Evolutionary conservation across 371 early-diverging fungal genomes (phyloP).

Genomic region (Chytridium lagenaria): DNA sequence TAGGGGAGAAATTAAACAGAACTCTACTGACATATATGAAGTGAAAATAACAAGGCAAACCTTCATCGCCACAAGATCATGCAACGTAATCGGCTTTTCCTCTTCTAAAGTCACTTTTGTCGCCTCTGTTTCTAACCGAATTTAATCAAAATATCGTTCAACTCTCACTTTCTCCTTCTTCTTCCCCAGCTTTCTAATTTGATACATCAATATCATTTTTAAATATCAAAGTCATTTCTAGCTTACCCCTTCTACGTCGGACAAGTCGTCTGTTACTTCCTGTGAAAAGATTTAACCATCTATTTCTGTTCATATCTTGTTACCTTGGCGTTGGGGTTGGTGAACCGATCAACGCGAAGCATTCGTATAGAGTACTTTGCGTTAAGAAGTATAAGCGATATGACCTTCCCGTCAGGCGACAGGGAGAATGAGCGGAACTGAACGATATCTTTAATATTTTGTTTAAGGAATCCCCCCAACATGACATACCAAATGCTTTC

Average conservation of each 20-base stretch:
- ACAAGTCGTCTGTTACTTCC: conserved; percentile 18
- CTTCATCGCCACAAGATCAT: conserved; percentile 53
- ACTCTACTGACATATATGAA: neutral
- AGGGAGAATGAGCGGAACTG: conserved; percentile 53
- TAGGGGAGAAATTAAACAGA: too few relatives aligned
- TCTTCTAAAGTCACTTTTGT: conserved; percentile 29
- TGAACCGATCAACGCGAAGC: conserved; percentile 46
- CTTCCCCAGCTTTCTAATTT: neutral
- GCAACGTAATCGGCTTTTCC: conserved; percentile 42
- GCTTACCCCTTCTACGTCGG: conserved; percentile 18
- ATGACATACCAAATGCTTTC: conserved; percentile 35
- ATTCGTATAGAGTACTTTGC: conserved; percentile 38
- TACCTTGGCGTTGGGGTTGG: conserved; percentile 22
- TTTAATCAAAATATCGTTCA: neutral
- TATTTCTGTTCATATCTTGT: neutral
- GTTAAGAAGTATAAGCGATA: conserved; percentile 45
- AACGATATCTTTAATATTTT: neutral
- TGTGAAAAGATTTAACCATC: neutral
- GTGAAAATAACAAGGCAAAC: conserved; percentile 19
- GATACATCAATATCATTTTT: neutral
- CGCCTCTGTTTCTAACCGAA: neutral
- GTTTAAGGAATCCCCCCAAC: neutral
- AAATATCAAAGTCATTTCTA: neutral
- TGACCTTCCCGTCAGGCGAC: conserved; percentile 54
- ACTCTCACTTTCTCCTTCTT: neutral